phyloP scores from a whole-genome alignment of 2,329 filamentous ascomycete genomes.

The Microsporum canis region DNA sequence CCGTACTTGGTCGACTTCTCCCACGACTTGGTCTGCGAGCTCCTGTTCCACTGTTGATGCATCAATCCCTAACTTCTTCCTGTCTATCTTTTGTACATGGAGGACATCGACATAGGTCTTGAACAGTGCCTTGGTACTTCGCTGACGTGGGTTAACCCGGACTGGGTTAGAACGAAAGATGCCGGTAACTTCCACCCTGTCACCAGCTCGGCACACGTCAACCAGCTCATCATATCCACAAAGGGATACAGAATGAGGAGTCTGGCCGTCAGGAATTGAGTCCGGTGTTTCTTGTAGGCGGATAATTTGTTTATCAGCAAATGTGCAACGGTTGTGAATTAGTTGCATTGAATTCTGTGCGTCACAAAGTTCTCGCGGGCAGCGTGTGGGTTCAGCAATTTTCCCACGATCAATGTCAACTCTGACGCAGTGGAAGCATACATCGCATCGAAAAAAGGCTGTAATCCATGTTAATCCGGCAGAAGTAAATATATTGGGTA shows the following conservation, averaged over 20 bases:
- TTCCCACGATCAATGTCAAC: conserved; percentile 91
- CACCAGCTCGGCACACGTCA: conserved; percentile 95
- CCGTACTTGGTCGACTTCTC: conserved; percentile 68
- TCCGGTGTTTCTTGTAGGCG: conserved; percentile 97
- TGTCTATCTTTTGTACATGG: conserved; percentile 93
- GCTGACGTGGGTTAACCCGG: conserved; percentile 82
- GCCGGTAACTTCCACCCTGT: conserved; percentile 87
- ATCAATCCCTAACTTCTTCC: conserved; percentile 85
- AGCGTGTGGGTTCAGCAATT: conserved; percentile 87
- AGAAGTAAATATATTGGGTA: conserved; percentile 11
- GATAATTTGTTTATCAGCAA: conserved; percentile 96
- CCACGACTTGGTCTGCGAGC: conserved; percentile 58
- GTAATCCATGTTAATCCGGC: conserved; percentile 2
- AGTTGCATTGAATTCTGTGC: conserved; percentile 96
- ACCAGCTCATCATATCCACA: conserved; percentile 96
- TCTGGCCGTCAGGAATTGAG: conserved; percentile 87
- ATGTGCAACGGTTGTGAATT: conserved; percentile 86
- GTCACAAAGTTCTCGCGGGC: conserved; percentile 68
- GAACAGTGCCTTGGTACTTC: conserved; percentile 87
- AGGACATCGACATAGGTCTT: conserved; percentile 96
- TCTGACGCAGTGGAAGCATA: conserved; percentile 82
- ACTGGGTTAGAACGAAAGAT: conserved; percentile 95
- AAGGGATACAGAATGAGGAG: conserved; percentile 90
- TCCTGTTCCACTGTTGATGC: conserved; percentile 77
- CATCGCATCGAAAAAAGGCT: conserved; percentile 91